A percentile compares a stretch with the other conserved stretches of the same genome.
Evolutionary conservation across 2,329 filamentous ascomycete species (phyloP).

Genomic region (Phaeosphaeriaceae sp.): DNA sequence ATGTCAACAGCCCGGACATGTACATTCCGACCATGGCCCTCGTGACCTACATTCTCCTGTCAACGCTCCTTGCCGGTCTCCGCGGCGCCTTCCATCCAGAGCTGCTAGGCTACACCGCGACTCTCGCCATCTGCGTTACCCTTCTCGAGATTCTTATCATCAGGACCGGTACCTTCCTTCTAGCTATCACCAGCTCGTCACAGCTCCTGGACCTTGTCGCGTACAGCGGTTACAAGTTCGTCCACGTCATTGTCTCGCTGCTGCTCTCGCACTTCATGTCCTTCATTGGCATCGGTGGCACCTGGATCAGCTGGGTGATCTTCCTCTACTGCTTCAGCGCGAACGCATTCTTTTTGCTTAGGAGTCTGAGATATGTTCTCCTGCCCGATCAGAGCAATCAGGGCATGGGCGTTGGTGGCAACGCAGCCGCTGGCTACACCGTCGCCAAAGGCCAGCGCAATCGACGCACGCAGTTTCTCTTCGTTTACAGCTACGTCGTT

Average conservation of each 20-base stretch:
- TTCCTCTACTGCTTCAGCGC: conserved; percentile 93
- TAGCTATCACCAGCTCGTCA: conserved; percentile 92
- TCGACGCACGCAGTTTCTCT: conserved; percentile 43
- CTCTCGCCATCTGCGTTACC: conserved; percentile 82
- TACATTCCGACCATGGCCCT: conserved; percentile 98
- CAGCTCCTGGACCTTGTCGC: conserved; percentile 93
- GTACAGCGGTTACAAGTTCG: conserved; percentile 98
- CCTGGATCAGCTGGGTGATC: conserved; percentile 86
- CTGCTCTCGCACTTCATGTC: conserved; percentile 68
- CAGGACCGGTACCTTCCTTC: conserved; percentile 90
- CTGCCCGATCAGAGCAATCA: conserved; percentile 69
- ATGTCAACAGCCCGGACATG: conserved; percentile 98
- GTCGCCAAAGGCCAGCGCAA: conserved; percentile 76
- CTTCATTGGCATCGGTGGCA: conserved; percentile 79
- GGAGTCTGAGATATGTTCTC: conserved; percentile 93
- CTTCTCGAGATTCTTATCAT: conserved; percentile 87
- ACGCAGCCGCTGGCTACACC: conserved; percentile 64
- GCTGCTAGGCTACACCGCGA: conserved; percentile 86
- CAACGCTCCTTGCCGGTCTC: conserved; percentile 86
- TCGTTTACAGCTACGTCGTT: conserved; percentile 80
- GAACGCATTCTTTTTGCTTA: conserved; percentile 93
- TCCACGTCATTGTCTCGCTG: conserved; percentile 91
- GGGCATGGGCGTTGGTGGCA: conserved; percentile 35
- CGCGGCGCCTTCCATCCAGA: conserved; percentile 93
- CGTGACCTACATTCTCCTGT: conserved; percentile 95